Evolutionary conservation across 148 eudicot species (phyloP).

Genomic region (Silene latifolia): DNA sequence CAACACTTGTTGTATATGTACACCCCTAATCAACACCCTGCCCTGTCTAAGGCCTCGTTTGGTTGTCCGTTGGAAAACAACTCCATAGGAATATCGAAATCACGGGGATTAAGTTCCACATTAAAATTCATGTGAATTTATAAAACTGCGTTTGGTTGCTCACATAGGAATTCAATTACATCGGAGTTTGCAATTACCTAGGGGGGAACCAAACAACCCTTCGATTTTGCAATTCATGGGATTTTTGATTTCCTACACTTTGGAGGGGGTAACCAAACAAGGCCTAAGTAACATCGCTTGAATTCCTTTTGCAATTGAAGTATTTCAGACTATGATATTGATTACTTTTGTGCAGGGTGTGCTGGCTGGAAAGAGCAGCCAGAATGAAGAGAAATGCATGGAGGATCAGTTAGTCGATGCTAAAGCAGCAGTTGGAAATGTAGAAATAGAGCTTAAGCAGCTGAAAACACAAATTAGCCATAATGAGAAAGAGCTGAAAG

Average conservation of each 20-base stretch:
- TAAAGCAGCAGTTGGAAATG: constrained; percentile 78
- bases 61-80: no score
- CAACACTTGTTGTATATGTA: neutral
- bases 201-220: no score
- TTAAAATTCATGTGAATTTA: no score
- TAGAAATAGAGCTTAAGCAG: constrained; percentile 84
- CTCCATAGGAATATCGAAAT: no score
- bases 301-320: neutral
- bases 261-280: no score
- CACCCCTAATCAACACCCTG: neutral
- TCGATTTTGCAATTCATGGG: no score
- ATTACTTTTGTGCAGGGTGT: constrained; percentile 60
- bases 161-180: no score
- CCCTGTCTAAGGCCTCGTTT: neutral
- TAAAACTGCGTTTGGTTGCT: no score
- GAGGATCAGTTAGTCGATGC: constrained; percentile 97
- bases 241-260: no score
- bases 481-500: constrained; percentile 80
- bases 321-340: neutral
- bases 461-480: constrained; percentile 77
- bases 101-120: no score
- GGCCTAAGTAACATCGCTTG: neutral
- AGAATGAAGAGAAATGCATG: constrained; percentile 90
- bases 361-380: constrained; percentile 86
- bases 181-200: no score